Conservation (phyloP, 2,329 filamentous ascomycete species). For the Triangularia verruculosa region DNA sequence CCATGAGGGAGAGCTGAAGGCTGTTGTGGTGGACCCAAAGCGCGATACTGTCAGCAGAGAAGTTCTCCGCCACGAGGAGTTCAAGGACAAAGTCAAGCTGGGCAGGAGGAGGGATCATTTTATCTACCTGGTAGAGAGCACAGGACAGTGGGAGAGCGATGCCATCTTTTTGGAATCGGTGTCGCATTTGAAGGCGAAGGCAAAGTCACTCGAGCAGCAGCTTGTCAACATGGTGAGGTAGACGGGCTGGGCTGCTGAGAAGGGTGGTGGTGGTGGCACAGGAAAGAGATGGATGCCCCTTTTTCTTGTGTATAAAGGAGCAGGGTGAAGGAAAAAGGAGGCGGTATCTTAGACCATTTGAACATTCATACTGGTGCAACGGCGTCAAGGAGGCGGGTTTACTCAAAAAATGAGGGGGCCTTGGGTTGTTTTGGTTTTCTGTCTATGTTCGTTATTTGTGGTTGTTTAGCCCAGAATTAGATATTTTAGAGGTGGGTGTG, state of each 20-base stretch:
- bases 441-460: neutral
- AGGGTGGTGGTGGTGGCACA: neutral
- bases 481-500: neutral
- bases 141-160: slow-evolving; percentile 92
- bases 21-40: slow-evolving; percentile 84
- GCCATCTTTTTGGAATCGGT: slow-evolving; percentile 89
- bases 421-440: neutral
- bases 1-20: slow-evolving; percentile 77
- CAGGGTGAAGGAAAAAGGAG: neutral
- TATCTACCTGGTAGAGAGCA: slow-evolving; percentile 93
- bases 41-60: slow-evolving; percentile 94
- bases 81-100: slow-evolving; percentile 91
- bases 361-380: slow-evolving; percentile 11
- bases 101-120: slow-evolving; percentile 92
- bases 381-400: slow-evolving; percentile 21
- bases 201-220: slow-evolving; percentile 67
- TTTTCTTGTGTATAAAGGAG: slow-evolving; percentile 8
- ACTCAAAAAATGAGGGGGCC: slow-evolving; percentile 4
- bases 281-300: slow-evolving; percentile 10
- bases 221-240: slow-evolving; percentile 62
- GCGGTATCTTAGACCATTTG: slow-evolving; percentile 6
- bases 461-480: neutral
- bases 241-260: slow-evolving; percentile 12
- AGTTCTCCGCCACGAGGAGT: slow-evolving; percentile 86
- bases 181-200: slow-evolving; percentile 82